phyloP scores from a whole-genome alignment of 164 flowering plant species.

The Vitis riparia region DNA sequence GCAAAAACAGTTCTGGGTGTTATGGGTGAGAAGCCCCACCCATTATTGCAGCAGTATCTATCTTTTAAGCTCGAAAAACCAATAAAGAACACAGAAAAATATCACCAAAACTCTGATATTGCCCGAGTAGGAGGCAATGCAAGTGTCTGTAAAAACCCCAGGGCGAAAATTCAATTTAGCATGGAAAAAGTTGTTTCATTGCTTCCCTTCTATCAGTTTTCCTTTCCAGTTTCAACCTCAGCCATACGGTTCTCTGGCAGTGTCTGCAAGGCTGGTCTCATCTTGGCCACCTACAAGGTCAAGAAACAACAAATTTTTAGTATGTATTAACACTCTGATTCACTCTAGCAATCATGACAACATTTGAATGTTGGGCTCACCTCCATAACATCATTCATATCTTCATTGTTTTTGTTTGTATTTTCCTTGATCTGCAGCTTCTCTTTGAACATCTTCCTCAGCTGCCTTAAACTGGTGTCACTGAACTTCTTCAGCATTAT shows the following conservation, averaged over 20 bases:
- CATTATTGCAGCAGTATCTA: no score
- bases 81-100: no score
- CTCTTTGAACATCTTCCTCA: constrained; percentile 37
- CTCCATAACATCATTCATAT: constrained; percentile 9
- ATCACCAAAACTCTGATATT: no score
- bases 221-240: neutral
- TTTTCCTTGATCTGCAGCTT: constrained; percentile 6
- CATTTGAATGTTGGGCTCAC: constrained; percentile 5
- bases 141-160: no score
- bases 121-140: no score
- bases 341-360: neutral
- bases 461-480: constrained; percentile 36
- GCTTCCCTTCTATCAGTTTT: neutral
- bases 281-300: constrained; percentile 8
- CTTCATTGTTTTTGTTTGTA: constrained; percentile 3
- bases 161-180: no score
- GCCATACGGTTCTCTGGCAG: constrained; percentile 28
- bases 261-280: constrained; percentile 36
- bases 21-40: no score
- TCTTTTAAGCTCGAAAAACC: no score
- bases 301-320: no score
- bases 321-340: neutral
- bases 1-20: no score
- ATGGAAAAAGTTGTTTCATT: neutral
- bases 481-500: neutral